Conservation (phyloP, 78 protist species). For the Creolimax fragrantissima region DNA sequence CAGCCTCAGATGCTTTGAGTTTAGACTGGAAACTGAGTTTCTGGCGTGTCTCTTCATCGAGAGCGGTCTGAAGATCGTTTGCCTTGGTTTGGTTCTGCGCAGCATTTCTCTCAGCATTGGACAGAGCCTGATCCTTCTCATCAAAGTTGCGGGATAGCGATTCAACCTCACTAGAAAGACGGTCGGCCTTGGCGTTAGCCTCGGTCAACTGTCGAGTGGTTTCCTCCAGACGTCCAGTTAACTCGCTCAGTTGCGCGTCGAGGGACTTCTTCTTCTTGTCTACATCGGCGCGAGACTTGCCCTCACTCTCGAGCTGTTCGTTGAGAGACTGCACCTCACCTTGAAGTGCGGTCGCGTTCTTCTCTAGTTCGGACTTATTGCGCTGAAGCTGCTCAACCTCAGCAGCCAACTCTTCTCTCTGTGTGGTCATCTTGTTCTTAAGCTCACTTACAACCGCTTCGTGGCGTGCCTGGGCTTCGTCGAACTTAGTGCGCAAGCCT, state of each 20-base stretch:
- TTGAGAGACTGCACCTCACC: background rate
- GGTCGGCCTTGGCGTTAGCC: background rate
- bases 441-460: background rate
- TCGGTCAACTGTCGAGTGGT: background rate
- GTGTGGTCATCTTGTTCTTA: background rate
- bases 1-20: background rate
- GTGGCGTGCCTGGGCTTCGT: background rate
- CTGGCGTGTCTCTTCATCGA: conserved; percentile 32
- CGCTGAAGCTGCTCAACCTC: background rate
- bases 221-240: background rate
- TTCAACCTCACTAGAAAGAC: background rate
- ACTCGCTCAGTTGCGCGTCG: background rate
- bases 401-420: background rate
- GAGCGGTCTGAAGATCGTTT: background rate
- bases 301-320: background rate
- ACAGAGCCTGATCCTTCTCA: conserved; percentile 1
- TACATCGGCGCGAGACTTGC: background rate
- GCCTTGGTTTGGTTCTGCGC: background rate
- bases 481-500: background rate
- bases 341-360: background rate
- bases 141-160: background rate
- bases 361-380: background rate
- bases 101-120: conserved; percentile 2
- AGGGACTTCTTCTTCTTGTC: background rate
- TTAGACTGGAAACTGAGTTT: background rate